These are phyloP conservation scores for Penicillium longicatenatum DNA, from an alignment of 495 filamentous ascomycete species.

Conservation along the genomic window DNA sequence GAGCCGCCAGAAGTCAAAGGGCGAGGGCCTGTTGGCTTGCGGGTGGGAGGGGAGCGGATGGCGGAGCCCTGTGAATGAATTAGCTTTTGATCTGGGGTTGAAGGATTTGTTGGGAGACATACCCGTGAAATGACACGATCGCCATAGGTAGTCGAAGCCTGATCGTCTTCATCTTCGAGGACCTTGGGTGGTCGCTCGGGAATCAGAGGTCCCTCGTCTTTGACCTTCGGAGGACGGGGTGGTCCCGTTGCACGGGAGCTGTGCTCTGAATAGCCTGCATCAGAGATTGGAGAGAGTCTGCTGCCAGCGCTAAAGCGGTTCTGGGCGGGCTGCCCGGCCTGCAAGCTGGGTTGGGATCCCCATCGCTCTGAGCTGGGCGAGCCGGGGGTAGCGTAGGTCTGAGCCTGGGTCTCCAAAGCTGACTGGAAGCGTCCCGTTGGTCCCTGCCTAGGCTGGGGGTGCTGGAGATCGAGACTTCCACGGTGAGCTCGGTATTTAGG, in stretches of 20 bases:
- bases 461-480: slow-evolving; percentile 83
- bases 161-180: slow-evolving; percentile 37
- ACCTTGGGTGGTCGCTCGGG: slow-evolving; percentile 51
- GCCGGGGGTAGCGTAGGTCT: slow-evolving; percentile 64
- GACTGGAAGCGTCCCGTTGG: slow-evolving; percentile 80
- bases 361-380: slow-evolving; percentile 76
- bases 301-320: slow-evolving; percentile 49
- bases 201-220: slow-evolving; percentile 53
- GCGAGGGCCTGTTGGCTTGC: slow-evolving; percentile 58
- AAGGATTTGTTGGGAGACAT: slow-evolving; percentile 17
- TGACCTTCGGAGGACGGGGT: slow-evolving; percentile 55
- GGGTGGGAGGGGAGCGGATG: slow-evolving; percentile 49
- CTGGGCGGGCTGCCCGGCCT: slow-evolving; percentile 35
- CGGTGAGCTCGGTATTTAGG: slow-evolving; percentile 91
- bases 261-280: slow-evolving; percentile 51
- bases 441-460: slow-evolving; percentile 85
- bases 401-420: slow-evolving; percentile 77
- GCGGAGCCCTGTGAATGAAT: slow-evolving; percentile 33
- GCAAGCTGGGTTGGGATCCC: slow-evolving; percentile 60
- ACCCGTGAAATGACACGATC: slow-evolving; percentile 49
- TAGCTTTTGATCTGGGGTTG: slow-evolving; percentile 1
- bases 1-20: slow-evolving; percentile 49
- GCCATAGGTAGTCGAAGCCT: slow-evolving; percentile 20
- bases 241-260: slow-evolving; percentile 41
- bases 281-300: slow-evolving; percentile 55